phyloP scores from a whole-genome alignment of 2,329 filamentous ascomycete species.

The Diaporthe eres region DNA sequence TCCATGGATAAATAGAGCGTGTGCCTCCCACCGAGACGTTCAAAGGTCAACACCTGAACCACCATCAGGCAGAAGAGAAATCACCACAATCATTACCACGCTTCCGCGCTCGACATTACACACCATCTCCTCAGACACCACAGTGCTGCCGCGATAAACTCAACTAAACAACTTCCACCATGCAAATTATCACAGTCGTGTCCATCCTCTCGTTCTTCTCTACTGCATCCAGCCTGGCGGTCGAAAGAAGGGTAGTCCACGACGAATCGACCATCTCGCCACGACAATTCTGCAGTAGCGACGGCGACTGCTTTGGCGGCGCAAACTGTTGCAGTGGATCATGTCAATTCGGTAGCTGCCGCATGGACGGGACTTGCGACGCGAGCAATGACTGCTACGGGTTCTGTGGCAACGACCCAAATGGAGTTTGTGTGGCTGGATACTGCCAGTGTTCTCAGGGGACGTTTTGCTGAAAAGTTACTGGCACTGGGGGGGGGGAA shows the following conservation, averaged over 20 bases:
- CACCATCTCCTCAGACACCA: neutral
- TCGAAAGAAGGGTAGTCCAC: neutral
- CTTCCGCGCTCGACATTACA: neutral
- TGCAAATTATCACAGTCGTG: constrained; percentile 6
- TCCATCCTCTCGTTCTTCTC: neutral
- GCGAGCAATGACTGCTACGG: constrained; percentile 15
- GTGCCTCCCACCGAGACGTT: neutral
- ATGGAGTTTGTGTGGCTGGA: neutral
- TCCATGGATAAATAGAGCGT: constrained; percentile 13
- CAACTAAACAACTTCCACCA: neutral
- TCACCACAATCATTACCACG: neutral
- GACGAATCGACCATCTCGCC: neutral
- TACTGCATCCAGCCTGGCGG: neutral
- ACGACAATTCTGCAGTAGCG: neutral
- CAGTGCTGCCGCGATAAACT: too few species aligned
- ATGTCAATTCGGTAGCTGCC: constrained; percentile 1
- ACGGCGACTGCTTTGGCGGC: neutral
- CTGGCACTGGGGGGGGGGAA: neutral
- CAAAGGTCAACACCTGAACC: too few species aligned
- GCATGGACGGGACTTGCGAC: constrained; percentile 11
- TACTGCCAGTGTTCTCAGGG: neutral
- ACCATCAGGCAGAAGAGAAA: neutral
- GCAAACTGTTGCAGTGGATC: constrained; percentile 3
- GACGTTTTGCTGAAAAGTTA: neutral
- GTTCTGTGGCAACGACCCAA: neutral